Evolutionary conservation across 2,329 filamentous ascomycete species (phyloP).

Genomic region (Cladosporium halotolerans): DNA sequence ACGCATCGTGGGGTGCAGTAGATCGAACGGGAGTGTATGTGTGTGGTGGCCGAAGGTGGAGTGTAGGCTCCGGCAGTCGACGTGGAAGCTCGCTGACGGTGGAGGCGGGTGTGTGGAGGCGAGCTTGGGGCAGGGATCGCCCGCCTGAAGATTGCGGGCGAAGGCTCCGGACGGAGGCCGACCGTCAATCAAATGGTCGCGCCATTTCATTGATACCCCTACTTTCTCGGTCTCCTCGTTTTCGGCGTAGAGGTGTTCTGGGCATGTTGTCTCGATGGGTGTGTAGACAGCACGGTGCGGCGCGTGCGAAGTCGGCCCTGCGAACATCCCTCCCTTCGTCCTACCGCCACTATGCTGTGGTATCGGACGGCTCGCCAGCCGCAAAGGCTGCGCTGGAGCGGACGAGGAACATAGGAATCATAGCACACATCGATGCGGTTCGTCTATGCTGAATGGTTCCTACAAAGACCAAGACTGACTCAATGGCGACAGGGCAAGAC

Average conservation of each 20-base stretch:
- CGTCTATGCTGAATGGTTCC: constrained; percentile 21
- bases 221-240: neutral
- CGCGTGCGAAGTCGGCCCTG: neutral
- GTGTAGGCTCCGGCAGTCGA: neutral
- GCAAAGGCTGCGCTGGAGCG: constrained; percentile 23
- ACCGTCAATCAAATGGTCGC: neutral
- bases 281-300: constrained; percentile 15
- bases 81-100: neutral
- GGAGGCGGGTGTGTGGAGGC: neutral
- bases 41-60: neutral
- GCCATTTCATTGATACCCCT: neutral
- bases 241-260: neutral
- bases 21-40: neutral
- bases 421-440: constrained; percentile 92
- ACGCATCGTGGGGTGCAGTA: constrained; percentile 3
- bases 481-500: constrained; percentile 66
- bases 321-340: constrained; percentile 11
- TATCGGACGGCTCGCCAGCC: neutral
- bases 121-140: constrained; percentile 5
- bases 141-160: neutral
- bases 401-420: constrained; percentile 94
- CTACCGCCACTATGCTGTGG: constrained; percentile 8
- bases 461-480: neutral
- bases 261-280: constrained; percentile 16
- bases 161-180: neutral